A percentile compares a stretch with the other conserved stretches of the same genome.
Evolutionary conservation across 1,139 yeast species (phyloP).

Genomic region (Yamadazyma pseudoaaseri): DNA sequence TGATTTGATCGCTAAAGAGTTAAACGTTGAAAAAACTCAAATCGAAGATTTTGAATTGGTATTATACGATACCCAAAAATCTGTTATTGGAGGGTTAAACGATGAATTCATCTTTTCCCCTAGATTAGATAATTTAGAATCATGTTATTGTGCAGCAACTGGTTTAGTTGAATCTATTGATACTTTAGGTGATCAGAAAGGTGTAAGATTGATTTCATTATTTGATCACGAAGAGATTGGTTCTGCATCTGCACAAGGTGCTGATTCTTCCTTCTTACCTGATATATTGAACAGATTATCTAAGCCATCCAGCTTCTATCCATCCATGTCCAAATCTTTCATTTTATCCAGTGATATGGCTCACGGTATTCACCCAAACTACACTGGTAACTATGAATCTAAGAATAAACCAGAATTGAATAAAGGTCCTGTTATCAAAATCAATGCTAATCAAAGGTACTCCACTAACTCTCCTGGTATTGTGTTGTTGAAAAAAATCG

Average conservation of each 20-base stretch:
- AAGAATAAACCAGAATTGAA: slow-evolving; percentile 80
- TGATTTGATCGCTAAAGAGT: slow-evolving; percentile 65
- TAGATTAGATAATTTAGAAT: slow-evolving; percentile 87
- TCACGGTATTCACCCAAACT: slow-evolving; percentile 95
- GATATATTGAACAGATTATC: slow-evolving; percentile 72
- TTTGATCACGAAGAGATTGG: slow-evolving; percentile 98
- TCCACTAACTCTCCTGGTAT: slow-evolving; percentile 93
- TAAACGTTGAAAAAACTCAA: slow-evolving; percentile 44
- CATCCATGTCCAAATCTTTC: slow-evolving; percentile 79
- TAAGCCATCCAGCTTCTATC: slow-evolving; percentile 43
- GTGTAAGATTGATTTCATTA: slow-evolving; percentile 71
- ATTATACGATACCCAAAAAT: slow-evolving; percentile 81
- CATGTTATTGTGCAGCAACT: slow-evolving; percentile 76
- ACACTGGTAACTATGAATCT: slow-evolving; percentile 69
- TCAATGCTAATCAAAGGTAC: slow-evolving; percentile 93
- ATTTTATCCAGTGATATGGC: slow-evolving; percentile 94
- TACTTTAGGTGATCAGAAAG: slow-evolving; percentile 40
- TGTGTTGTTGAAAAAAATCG: slow-evolving; percentile 71
- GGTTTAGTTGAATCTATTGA: slow-evolving; percentile 63
- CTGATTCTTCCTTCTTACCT: slow-evolving; percentile 86
- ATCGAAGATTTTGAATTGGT: slow-evolving; percentile 90
- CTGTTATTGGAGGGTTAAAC: slow-evolving; percentile 82
- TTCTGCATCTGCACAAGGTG: slow-evolving; percentile 92
- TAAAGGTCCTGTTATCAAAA: slow-evolving; percentile 87
- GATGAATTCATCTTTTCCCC: slow-evolving; percentile 92